phyloP scores from a whole-genome alignment of 306 rosid genomes.

The Canavalia gladiata region DNA sequence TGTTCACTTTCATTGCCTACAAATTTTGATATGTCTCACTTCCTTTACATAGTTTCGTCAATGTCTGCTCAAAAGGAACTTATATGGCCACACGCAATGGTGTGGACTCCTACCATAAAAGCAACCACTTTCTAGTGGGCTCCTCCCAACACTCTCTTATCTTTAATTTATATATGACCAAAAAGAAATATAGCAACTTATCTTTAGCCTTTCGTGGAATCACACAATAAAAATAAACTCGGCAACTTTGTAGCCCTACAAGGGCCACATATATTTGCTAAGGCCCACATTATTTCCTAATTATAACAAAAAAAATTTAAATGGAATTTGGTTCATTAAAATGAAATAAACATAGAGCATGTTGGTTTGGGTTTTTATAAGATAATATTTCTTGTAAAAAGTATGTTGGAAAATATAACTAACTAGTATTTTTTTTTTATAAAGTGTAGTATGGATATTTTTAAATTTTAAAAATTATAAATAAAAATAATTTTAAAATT shows the following conservation, averaged over 20 bases:
- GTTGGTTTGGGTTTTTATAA: too few species aligned
- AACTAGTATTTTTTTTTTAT: too few species aligned
- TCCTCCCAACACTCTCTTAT: not conserved
- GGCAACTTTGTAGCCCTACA: not conserved
- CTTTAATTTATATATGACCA: not conserved
- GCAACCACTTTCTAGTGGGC: conserved; percentile 12
- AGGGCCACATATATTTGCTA: not conserved
- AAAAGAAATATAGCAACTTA: not conserved
- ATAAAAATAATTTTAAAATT: too few species aligned
- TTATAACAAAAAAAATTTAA: too few species aligned
- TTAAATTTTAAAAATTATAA: too few species aligned
- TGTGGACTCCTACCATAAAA: conserved; percentile 24
- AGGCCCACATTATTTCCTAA: not conserved
- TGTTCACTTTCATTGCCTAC: conserved; percentile 6
- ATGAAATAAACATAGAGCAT: too few species aligned
- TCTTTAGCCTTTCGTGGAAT: not conserved
- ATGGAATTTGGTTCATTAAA: too few species aligned
- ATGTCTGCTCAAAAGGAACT: conserved; percentile 43
- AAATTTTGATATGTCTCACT: conserved; percentile 14
- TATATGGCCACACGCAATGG: conserved; percentile 17
- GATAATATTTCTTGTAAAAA: too few species aligned
- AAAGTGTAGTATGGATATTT: too few species aligned
- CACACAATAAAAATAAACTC: not conserved
- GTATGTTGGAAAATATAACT: too few species aligned
- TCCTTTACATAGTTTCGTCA: conserved; percentile 21